Evolutionary conservation across 495 filamentous ascomycete genomes (phyloP).

Genomic region (Oleoguttula mirabilis): DNA sequence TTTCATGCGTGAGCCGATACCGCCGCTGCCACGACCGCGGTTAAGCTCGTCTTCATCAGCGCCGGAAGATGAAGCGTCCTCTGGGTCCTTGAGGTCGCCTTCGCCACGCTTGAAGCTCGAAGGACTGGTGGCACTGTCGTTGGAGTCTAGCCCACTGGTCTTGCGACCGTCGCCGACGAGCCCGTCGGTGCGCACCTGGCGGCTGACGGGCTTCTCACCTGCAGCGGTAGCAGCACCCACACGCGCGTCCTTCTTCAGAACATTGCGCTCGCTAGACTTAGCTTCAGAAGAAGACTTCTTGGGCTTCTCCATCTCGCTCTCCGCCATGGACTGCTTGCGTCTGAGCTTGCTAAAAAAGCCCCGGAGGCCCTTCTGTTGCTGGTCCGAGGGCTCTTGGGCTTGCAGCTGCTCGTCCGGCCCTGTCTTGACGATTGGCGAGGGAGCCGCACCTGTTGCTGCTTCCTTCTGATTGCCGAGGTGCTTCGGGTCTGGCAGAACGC

Average conservation of each 20-base stretch:
- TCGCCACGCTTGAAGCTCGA: slow-evolving; percentile 12
- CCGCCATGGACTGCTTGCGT: not conserved
- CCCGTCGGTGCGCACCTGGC: not conserved
- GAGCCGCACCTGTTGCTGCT: not conserved
- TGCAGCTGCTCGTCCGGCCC: not conserved
- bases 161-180: not conserved
- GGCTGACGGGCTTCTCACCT: not conserved
- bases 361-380: slow-evolving; percentile 15
- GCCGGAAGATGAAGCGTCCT: slow-evolving; percentile 13
- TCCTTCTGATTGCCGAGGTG: slow-evolving; percentile 15
- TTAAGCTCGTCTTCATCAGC: slow-evolving; percentile 16
- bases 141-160: too few species aligned
- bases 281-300: too few species aligned
- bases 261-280: too few species aligned
- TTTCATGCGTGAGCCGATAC: too few species aligned
- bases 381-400: not conserved
- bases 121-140: slow-evolving; percentile 1
- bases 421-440: not conserved
- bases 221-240: not conserved
- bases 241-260: not conserved
- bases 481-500: slow-evolving; percentile 22
- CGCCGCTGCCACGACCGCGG: slow-evolving; percentile 11
- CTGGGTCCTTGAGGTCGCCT: not conserved
- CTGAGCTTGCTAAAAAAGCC: slow-evolving; percentile 16
- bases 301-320: slow-evolving; percentile 1